Percentiles rank a stretch among this genome's conserved stretches.
Conservation (phyloP, 1,139 yeast genomes). For the Suhomyces bokatorum region DNA sequence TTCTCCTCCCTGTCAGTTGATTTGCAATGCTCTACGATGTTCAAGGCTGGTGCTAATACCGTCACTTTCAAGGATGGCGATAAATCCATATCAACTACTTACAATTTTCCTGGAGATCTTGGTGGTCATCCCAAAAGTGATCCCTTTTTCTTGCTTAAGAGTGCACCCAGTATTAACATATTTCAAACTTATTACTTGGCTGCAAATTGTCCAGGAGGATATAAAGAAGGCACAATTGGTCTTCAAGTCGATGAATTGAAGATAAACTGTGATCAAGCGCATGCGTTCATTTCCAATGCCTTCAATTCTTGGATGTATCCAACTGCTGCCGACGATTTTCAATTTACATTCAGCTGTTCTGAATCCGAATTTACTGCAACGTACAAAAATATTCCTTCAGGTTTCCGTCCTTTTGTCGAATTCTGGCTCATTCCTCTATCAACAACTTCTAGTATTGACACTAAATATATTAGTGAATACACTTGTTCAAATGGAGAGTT, state of each 20-base stretch:
- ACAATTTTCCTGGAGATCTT: slow-evolving; percentile 15
- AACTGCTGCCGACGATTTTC: slow-evolving; percentile 7
- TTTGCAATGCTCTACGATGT: slow-evolving; percentile 22
- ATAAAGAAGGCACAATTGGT: slow-evolving; percentile 23
- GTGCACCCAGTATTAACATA: slow-evolving; percentile 16
- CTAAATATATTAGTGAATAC: slow-evolving; percentile 2
- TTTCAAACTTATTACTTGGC: slow-evolving; percentile 22
- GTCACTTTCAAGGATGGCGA: slow-evolving; percentile 31
- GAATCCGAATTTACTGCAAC: slow-evolving; percentile 12
- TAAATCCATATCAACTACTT: slow-evolving; percentile 20
- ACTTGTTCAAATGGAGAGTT: background rate
- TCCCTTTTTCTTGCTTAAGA: background rate
- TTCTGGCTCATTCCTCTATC: background rate
- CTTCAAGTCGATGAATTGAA: slow-evolving; percentile 13
- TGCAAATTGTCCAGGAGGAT: slow-evolving; percentile 27
- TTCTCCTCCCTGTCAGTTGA: slow-evolving; percentile 22
- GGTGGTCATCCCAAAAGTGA: slow-evolving; percentile 3
- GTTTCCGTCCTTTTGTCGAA: slow-evolving; percentile 33
- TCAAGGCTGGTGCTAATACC: slow-evolving; percentile 26
- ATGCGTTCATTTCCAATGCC: slow-evolving; percentile 20
- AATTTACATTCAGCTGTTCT: slow-evolving; percentile 18
- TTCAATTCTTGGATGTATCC: slow-evolving; percentile 29
- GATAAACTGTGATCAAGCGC: slow-evolving; percentile 11
- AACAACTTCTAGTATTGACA: background rate
- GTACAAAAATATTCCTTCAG: slow-evolving; percentile 31